Evolutionary conservation across 2,329 filamentous ascomycete species (phyloP).

Genomic region (Nigrograna mackinnonii): DNA sequence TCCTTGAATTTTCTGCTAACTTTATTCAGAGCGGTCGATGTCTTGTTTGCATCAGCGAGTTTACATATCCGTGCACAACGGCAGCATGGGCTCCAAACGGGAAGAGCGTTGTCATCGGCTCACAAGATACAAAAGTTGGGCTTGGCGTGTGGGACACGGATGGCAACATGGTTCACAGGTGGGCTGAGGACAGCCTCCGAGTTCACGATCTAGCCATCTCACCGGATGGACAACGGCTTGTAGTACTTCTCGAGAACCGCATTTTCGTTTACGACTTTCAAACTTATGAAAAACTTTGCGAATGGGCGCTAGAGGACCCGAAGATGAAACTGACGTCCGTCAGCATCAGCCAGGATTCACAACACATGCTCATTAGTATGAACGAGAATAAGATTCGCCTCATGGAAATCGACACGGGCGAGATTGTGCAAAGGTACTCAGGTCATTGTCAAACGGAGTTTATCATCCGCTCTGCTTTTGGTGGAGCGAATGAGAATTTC

Average conservation of each 20-base stretch:
- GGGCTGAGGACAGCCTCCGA: constrained; percentile 68
- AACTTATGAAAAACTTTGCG: constrained; percentile 75
- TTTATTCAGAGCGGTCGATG: constrained; percentile 49
- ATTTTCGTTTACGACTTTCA: constrained; percentile 82
- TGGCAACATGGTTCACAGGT: constrained; percentile 66
- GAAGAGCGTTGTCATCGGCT: constrained; percentile 73
- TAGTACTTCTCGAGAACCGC: constrained; percentile 72
- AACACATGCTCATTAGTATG: constrained; percentile 80
- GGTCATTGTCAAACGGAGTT: constrained; percentile 76
- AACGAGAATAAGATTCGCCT: constrained; percentile 76
- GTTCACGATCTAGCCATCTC: constrained; percentile 87
- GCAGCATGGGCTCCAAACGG: constrained; percentile 88
- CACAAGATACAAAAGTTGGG: constrained; percentile 41
- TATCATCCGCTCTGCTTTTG: constrained; percentile 82
- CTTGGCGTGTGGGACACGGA: constrained; percentile 62
- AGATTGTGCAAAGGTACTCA: constrained; percentile 72
- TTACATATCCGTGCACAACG: constrained; percentile 82
- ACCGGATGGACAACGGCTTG: constrained; percentile 75
- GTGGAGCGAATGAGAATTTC: constrained; percentile 89
- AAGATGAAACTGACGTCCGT: constrained; percentile 73
- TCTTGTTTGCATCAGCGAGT: constrained; percentile 64
- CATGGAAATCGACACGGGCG: constrained; percentile 74
- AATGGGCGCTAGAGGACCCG: constrained; percentile 66
- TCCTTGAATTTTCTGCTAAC: constrained; percentile 9
- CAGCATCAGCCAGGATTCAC: constrained; percentile 79